Base-by-base conservation (phyloP, 2,329 filamentous ascomycete genomes). In the Cordyceps javanica region DNA sequence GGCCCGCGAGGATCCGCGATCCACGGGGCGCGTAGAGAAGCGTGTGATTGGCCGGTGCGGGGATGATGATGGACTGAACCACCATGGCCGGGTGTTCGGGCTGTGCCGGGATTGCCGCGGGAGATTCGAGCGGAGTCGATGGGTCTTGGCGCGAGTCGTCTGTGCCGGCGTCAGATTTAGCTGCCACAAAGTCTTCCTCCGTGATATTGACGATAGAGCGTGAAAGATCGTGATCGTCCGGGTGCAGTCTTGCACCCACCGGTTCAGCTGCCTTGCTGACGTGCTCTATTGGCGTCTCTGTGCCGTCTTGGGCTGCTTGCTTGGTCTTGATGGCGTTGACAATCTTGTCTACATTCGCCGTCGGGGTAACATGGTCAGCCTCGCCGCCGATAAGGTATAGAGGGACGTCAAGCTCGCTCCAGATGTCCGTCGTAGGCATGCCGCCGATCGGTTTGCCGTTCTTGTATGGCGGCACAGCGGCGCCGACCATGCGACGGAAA, bases 351-450 rank as follows among this genome's bases (percentile, higher is more conserved):
- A 91, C 77, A 64, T 94, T 88, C 3, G 70, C 74, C 0, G 88
- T 80, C n/a, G 87, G 85, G 0, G 90, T 93, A 32, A 97, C 76
- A 9, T 79, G 77, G 67, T 99, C 94, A 7, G 82, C 78, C 65
- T 90, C 86, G 23, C 89, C 93, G 14, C 84, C 90, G 46, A 96
- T 81, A 2, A 97, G 78, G 61, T 90, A 88, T 3, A 96, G 77
- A 0, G 93, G 92, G 1, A 89, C 76, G 19, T 84, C 72, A 14
- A 97, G 75, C 8, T 82, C 83, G 25, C 79, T 77, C 94, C 94
- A 97, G 1, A 85, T 74, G 6, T 86, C 79, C 61, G 80, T 71
- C 0, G 88, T 86, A 2, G 91, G 87, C 9, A 95, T 70, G 1
- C 90, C 90, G 3, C 86, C 84, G 9, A 69, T 67, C 0, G 82